These are phyloP conservation scores for Penicillium cosmopolitanum DNA, from an alignment of 495 filamentous ascomycete genomes.

Conservation along the genomic window DNA sequence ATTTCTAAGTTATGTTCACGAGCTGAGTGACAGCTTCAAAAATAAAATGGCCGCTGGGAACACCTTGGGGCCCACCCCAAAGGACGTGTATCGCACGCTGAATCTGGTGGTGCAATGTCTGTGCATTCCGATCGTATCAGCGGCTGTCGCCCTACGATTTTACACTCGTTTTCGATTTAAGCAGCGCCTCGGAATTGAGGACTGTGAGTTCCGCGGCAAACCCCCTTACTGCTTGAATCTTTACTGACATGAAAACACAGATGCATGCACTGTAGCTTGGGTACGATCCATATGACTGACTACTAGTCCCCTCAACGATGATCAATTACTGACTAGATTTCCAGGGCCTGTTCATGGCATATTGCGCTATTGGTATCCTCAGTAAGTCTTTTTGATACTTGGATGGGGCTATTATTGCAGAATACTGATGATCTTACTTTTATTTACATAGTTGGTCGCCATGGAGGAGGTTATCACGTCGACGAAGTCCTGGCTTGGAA, in stretches of 20 bases:
- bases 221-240: not conserved
- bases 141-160: slow-evolving; percentile 43
- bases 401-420: not conserved
- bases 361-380: slow-evolving; percentile 40
- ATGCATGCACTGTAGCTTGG: slow-evolving; percentile 39
- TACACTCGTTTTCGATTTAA: slow-evolving; percentile 42
- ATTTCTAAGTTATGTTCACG: not conserved
- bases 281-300: slow-evolving; percentile 23
- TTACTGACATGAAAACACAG: slow-evolving; percentile 27
- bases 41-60: slow-evolving; percentile 29
- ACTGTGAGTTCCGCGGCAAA: slow-evolving; percentile 35
- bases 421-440: slow-evolving; percentile 3
- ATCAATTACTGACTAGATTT: slow-evolving; percentile 2
- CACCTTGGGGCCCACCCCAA: slow-evolving; percentile 11
- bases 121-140: slow-evolving; percentile 46
- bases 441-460: slow-evolving; percentile 31
- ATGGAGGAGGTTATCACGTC: slow-evolving; percentile 45
- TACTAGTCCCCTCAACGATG: not conserved
- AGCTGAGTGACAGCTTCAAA: slow-evolving; percentile 3
- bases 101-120: slow-evolving; percentile 49
- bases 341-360: slow-evolving; percentile 42
- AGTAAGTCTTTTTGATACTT: slow-evolving; percentile 28
- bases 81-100: slow-evolving; percentile 41
- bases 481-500: slow-evolving; percentile 20
- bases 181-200: slow-evolving; percentile 41